These are phyloP conservation scores for Suillus plorans DNA, from an alignment of 768 basidiomycete species.

Conservation along the genomic window DNA sequence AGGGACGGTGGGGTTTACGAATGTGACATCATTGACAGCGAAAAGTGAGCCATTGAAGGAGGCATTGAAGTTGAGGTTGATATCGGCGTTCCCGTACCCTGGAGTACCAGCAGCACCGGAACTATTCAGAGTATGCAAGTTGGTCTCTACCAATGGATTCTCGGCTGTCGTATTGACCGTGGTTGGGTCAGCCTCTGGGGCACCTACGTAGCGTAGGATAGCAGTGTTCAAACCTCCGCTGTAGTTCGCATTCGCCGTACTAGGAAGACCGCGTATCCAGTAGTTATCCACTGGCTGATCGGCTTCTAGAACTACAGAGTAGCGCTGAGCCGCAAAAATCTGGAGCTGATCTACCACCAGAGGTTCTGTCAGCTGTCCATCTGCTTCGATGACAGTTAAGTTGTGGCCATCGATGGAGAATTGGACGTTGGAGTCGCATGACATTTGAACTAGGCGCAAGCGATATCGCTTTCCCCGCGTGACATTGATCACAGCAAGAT, in stretches of 20 bases:
- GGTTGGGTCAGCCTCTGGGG: slow-evolving; percentile 37
- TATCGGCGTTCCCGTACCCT: slow-evolving; percentile 39
- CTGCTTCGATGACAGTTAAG: slow-evolving; percentile 48
- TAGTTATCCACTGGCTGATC: slow-evolving; percentile 36
- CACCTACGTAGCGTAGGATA: slow-evolving; percentile 50
- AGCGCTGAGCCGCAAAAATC: slow-evolving; percentile 36
- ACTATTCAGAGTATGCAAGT: slow-evolving; percentile 23
- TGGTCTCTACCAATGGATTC: slow-evolving; percentile 32
- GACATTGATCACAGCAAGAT: slow-evolving; percentile 37
- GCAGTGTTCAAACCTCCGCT: slow-evolving; percentile 51
- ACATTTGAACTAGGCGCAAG: slow-evolving; percentile 35
- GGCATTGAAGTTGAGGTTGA: slow-evolving; percentile 29
- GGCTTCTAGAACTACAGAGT: slow-evolving; percentile 32
- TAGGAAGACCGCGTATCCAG: slow-evolving; percentile 47
- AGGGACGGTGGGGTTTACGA: slow-evolving; percentile 34
- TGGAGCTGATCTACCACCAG: slow-evolving; percentile 39
- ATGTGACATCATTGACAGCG: slow-evolving; percentile 15
- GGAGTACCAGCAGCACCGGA: slow-evolving; percentile 40
- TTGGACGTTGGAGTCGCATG: slow-evolving; percentile 42
- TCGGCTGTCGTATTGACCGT: slow-evolving; percentile 26
- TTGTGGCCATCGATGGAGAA: slow-evolving; percentile 47
- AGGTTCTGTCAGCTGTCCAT: slow-evolving; percentile 41
- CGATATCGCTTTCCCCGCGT: slow-evolving; percentile 35
- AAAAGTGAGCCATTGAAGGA: slow-evolving; percentile 7
- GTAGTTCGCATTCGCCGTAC: slow-evolving; percentile 20